phyloP scores from a whole-genome alignment of 1,284 basidiomycete genomes.

The Ustilago trichophora region DNA sequence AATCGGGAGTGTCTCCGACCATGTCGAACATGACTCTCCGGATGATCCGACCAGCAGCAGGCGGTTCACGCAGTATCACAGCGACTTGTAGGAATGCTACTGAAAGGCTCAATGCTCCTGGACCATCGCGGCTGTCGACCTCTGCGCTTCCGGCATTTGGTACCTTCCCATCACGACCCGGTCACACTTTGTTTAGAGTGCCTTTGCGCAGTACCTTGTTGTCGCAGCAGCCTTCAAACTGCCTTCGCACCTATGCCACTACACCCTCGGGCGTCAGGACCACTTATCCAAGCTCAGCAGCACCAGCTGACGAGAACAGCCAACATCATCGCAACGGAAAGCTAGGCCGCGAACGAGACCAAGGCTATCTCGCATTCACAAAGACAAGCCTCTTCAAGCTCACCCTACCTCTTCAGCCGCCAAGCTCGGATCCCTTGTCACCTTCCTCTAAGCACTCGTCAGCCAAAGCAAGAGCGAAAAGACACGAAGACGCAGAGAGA shows the following conservation, averaged over 20 bases:
- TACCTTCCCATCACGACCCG: neutral
- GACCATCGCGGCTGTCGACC: neutral
- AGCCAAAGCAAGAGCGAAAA: conserved; percentile 18
- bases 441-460: conserved; percentile 36
- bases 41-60: conserved; percentile 9
- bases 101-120: neutral
- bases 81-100: neutral
- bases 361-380: conserved; percentile 58
- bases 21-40: conserved; percentile 9
- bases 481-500: neutral
- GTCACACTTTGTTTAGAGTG: neutral
- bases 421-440: conserved; percentile 28
- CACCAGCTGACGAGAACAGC: conserved; percentile 38
- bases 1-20: neutral
- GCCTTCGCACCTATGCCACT: conserved; percentile 21
- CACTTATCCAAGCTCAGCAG: conserved; percentile 42
- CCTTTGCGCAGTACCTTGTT: neutral
- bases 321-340: conserved; percentile 15
- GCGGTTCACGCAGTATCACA: neutral
- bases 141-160: neutral
- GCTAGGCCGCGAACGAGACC: conserved; percentile 24
- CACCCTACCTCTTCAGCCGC: conserved; percentile 43
- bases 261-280: conserved; percentile 44
- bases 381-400: conserved; percentile 61
- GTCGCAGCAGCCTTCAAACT: too few species aligned